phyloP scores from a whole-genome alignment of 1,284 basidiomycete genomes.

The Ustilago hordei region DNA sequence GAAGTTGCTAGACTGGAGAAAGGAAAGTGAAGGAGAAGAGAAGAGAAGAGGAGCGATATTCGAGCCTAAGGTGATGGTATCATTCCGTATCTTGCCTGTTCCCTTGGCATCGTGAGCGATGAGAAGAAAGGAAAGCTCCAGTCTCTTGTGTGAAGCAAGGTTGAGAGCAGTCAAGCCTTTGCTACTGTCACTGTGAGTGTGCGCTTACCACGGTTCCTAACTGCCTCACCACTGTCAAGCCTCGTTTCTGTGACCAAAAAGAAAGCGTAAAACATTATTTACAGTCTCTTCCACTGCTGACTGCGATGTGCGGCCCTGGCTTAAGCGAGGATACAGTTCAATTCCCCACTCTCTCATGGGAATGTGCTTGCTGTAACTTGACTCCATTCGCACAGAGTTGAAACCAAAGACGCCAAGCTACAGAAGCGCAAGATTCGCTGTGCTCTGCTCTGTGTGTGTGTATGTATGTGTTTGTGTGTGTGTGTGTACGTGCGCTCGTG shows the following conservation, averaged over 20 bases:
- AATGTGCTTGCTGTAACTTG: neutral
- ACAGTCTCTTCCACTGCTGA: neutral
- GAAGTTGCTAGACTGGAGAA: neutral
- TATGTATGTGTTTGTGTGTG: too few relatives aligned
- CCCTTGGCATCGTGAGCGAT: neutral
- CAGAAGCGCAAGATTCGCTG: neutral
- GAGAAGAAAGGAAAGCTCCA: neutral
- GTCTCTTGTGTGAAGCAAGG: neutral
- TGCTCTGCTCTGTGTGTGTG: too few relatives aligned
- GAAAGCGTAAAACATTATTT: neutral
- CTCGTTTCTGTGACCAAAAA: neutral
- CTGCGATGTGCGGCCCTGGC: neutral
- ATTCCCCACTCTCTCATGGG: neutral
- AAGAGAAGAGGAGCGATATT: neutral
- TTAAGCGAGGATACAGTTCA: neutral
- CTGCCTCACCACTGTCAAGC: neutral
- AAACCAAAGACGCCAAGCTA: neutral
- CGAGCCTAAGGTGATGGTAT: neutral
- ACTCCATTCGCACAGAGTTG: neutral
- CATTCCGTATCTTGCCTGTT: neutral
- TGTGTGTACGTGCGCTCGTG: neutral
- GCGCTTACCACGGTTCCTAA: neutral
- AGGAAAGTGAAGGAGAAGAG: neutral
- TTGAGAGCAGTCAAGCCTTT: slow-evolving; percentile 1
- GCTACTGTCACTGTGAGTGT: neutral